Evolutionary conservation across 106 monocot genomes (phyloP).

Genomic region (Apostasia ramifera): DNA sequence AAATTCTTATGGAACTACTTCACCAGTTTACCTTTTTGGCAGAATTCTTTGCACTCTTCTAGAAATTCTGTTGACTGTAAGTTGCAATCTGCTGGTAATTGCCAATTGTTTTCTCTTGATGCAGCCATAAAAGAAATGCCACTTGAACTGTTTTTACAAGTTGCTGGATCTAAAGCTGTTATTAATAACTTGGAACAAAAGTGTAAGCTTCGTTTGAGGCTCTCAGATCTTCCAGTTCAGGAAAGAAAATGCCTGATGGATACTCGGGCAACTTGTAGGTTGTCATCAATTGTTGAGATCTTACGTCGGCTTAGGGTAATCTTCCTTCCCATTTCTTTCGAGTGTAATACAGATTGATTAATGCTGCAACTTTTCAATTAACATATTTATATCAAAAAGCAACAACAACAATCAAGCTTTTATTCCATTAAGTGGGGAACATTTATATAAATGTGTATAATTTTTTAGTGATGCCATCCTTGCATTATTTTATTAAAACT

Average conservation of each 20-base stretch:
- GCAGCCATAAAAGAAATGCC: slow-evolving; percentile 69
- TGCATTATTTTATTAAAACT: too few species aligned
- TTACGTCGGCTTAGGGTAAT: slow-evolving; percentile 67
- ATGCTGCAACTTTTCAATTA: background rate
- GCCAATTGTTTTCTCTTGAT: slow-evolving; percentile 40
- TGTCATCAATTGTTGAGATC: slow-evolving; percentile 59
- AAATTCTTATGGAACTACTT: slow-evolving; percentile 64
- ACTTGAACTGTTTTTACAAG: slow-evolving; percentile 81
- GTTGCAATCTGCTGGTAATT: slow-evolving; percentile 18
- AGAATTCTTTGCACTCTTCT: slow-evolving; percentile 23
- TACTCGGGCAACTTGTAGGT: slow-evolving; percentile 41
- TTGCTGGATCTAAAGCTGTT: slow-evolving; percentile 54
- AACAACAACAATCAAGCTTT: too few species aligned
- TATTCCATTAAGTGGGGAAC: too few species aligned
- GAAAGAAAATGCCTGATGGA: slow-evolving; percentile 58
- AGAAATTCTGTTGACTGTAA: slow-evolving; percentile 10
- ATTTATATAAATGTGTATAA: too few species aligned
- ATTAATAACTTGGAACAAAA: slow-evolving; percentile 51
- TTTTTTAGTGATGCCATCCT: too few species aligned
- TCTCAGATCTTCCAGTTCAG: slow-evolving; percentile 54
- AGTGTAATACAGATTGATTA: background rate
- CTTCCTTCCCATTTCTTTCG: background rate
- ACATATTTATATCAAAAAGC: too few species aligned
- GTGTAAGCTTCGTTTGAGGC: slow-evolving; percentile 49
- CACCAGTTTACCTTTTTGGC: slow-evolving; percentile 34